Evolutionary conservation across 345 rosid genomes (phyloP).

Genomic region (Cardamine resedifolia): DNA sequence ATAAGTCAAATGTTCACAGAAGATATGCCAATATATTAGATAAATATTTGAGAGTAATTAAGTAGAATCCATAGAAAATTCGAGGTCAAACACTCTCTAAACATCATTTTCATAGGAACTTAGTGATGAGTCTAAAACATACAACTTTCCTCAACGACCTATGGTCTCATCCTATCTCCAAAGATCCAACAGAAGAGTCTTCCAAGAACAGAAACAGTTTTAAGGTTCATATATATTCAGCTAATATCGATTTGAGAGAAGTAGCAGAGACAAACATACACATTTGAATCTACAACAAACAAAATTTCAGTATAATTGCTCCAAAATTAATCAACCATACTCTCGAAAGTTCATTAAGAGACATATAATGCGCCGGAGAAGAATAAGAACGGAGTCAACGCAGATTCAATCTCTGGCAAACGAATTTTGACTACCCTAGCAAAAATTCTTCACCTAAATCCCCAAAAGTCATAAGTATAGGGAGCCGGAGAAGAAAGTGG

Average conservation of each 20-base stretch:
- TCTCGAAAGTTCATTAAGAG: background rate
- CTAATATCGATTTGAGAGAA: background rate
- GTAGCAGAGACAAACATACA: background rate
- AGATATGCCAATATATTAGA: background rate
- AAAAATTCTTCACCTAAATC: background rate
- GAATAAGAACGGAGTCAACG: background rate
- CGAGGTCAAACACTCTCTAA: constrained; percentile 7
- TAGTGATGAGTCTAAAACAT: background rate
- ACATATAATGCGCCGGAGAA: background rate
- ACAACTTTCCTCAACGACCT: background rate
- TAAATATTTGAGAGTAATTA: background rate
- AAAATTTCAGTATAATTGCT: background rate
- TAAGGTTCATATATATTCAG: background rate
- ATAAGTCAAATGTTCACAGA: background rate
- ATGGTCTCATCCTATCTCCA: background rate
- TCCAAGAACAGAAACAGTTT: background rate
- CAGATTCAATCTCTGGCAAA: background rate
- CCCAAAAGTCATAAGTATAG: background rate
- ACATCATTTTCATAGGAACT: background rate
- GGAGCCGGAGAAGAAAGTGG: constrained; percentile 12
- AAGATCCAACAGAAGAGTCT: background rate
- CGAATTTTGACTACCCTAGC: constrained; percentile 5
- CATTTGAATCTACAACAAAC: background rate
- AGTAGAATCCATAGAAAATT: background rate
- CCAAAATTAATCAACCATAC: constrained; percentile 1